Evolutionary conservation across 1,284 basidiomycete species (phyloP), one percentile per base, ranked within the genome.

Genomic region (Cutaneotrichosporon daszewskae): DNA sequence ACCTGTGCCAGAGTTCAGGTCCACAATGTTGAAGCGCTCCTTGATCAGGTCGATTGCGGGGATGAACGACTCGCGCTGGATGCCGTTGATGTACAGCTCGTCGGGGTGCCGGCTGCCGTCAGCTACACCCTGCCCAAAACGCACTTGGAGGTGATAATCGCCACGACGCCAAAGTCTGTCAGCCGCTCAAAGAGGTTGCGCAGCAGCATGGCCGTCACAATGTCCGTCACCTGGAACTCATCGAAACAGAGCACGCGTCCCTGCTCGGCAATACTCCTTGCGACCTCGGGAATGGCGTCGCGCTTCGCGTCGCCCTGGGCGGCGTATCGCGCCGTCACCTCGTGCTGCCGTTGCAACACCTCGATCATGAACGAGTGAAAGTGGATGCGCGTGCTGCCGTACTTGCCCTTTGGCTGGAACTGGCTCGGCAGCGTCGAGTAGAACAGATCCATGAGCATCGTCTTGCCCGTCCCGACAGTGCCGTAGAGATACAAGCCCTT

Each of bases 321-420:
- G 22, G 47, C 56, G 42, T 66, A 69, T 34, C 53, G 79, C 2
- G 81, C 81, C 58, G 95, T 91, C 5, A 94, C 74, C 25, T 49
- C 49, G 43, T 69, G 67, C 43, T 48, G 65, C 10, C 91, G 82
- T 64, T 94, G 94, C 67, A 97, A 88, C 19, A 96, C 91, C 62
- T 98, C 94, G 53, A 97, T 84, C 95, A 99, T 98, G 75, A 99
- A 98, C 0, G 87, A 85, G 63, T 95, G 90, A 64, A 98, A 98
- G 70, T 98, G 94, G 16, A 96, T 87, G 27, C 94, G 79, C 29
- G 85, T 84, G 64, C 88, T 89, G 48, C 65, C 65, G 45, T 62
- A 67, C 38, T 59, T 54, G 5, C 54, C 55, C 16, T 48, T 40
- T 12, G 53, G 39, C 27, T 58, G 77, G 52, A 92, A 78, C 50